phyloP scores from a whole-genome alignment of 805 yeast species.

The Metschnikowia proteae region DNA sequence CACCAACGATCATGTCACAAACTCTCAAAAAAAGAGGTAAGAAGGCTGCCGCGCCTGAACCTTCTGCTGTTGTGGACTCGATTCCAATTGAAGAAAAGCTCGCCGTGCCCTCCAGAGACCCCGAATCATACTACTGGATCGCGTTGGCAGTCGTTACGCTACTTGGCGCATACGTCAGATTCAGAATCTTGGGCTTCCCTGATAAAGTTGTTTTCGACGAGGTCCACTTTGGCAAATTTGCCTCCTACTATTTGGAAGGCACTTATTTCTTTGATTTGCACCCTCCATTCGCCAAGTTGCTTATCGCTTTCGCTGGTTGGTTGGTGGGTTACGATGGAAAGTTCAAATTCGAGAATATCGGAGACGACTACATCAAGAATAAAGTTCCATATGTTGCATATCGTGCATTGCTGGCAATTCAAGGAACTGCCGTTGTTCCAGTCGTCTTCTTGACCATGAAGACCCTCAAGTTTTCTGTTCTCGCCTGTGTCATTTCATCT shows the following conservation, averaged over 20 bases:
- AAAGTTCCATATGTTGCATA: slow-evolving; percentile 84
- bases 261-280: slow-evolving; percentile 95
- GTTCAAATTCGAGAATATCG: slow-evolving; percentile 88
- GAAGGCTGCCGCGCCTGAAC: slow-evolving; percentile 12
- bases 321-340: slow-evolving; percentile 86
- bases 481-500: slow-evolving; percentile 76
- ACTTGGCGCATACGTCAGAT: slow-evolving; percentile 51
- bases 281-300: slow-evolving; percentile 94
- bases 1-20: slow-evolving; percentile 22
- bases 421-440: slow-evolving; percentile 82
- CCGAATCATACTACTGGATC: slow-evolving; percentile 29
- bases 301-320: slow-evolving; percentile 88
- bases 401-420: slow-evolving; percentile 73
- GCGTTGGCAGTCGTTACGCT: slow-evolving; percentile 39
- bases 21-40: slow-evolving; percentile 29
- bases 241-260: slow-evolving; percentile 79
- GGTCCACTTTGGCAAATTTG: slow-evolving; percentile 84
- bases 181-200: slow-evolving; percentile 60
- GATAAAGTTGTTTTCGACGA: slow-evolving; percentile 81
- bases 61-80: slow-evolving; percentile 7
- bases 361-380: slow-evolving; percentile 72
- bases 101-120: slow-evolving; percentile 18
- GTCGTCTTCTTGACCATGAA: slow-evolving; percentile 79
- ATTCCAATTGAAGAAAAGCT: not conserved
- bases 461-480: slow-evolving; percentile 74